Base-by-base conservation (phyloP, 1,284 basidiomycete species). In the Porodaedalea pini region DNA sequence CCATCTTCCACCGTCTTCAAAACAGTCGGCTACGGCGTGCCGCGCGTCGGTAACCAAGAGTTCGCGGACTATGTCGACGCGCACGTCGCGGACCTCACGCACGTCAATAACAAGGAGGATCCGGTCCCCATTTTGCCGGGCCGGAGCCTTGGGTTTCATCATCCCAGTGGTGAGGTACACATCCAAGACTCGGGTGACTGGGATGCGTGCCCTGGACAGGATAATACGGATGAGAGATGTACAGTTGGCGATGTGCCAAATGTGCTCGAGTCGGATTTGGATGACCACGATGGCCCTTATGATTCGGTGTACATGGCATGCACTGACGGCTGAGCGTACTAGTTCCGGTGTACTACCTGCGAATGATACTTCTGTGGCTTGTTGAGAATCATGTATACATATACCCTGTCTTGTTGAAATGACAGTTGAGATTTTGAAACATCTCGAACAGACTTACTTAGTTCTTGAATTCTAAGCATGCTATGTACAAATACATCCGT, bases 21-120 rank as follows among this genome's bases (percentile, higher is more conserved):
- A 32, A 66, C 66, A 8, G 67, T 82, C 40, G 69, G 71, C 0
- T 84, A 80, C 60, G 82, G 80, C 21, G 72, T 83, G 68, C 86
- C 86, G 15, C 75, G 85, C 37, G 83, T 86, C 34, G 85, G 85
- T 5, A 86, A 87, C 64, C 75, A 79, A 62, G 78, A 70, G 0
- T 85, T 82, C 58, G 83, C 82, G 0, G 61, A 82, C 63, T 85
- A 79, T 59, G 75, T 86, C 19, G 83, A 86, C 63, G 65, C 66
- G 5, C 67, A 78, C 40, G 47, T 73, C 10, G 45, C 21, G 7
- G 25, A 63, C 8, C 52, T 80, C 41, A 75, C 75, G n/a, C 17
- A 67, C 62, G 60, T 70, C 41, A 70, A 69, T 56, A 66, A 72
- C 63, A 48, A 64, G 50, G 36, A 64, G 23, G 70, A 72, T 50